Percentiles rank a stretch among this genome's conserved stretches.
These are phyloP conservation scores for Dioscorea dumetorum DNA, from an alignment of 106 monocot genomes.

Conservation along the genomic window DNA sequence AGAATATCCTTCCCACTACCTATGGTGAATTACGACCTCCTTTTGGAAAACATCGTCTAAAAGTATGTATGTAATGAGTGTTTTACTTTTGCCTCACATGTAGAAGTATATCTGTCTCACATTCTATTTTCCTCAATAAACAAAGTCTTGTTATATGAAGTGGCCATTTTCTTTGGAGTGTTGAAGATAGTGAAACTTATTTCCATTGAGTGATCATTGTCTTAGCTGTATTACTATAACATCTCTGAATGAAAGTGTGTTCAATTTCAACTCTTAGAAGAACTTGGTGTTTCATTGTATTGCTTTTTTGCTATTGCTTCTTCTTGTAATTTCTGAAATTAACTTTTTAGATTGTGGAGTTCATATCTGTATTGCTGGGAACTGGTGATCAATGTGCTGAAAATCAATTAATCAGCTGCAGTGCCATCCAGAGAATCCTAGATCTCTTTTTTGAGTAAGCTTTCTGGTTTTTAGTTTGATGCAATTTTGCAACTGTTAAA, in stretches of 20 bases:
- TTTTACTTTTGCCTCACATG: neutral
- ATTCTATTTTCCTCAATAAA: too few relatives aligned
- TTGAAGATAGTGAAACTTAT: too few relatives aligned
- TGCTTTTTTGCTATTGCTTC: neutral
- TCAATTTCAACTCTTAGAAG: too few relatives aligned
- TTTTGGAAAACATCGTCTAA: constrained; percentile 48
- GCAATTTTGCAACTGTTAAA: too few relatives aligned
- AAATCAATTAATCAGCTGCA: constrained; percentile 28
- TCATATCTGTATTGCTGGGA: constrained; percentile 34
- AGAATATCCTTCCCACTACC: constrained; percentile 28
- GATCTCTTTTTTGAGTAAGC: constrained; percentile 56
- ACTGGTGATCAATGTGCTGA: constrained; percentile 32
- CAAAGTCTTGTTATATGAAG: too few relatives aligned
- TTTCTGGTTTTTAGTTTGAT: neutral
- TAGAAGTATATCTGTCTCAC: too few relatives aligned
- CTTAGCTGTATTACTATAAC: too few relatives aligned
- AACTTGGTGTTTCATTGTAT: too few relatives aligned
- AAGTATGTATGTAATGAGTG: constrained; percentile 15
- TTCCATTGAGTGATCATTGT: too few relatives aligned
- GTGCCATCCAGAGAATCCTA: constrained; percentile 30
- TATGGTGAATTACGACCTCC: constrained; percentile 49
- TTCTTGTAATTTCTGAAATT: neutral
- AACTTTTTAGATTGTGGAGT: constrained; percentile 45
- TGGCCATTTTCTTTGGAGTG: too few relatives aligned
- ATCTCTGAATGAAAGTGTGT: too few relatives aligned